phyloP scores from a whole-genome alignment of 2,329 filamentous ascomycete genomes.

The Aspergillus sp. region DNA sequence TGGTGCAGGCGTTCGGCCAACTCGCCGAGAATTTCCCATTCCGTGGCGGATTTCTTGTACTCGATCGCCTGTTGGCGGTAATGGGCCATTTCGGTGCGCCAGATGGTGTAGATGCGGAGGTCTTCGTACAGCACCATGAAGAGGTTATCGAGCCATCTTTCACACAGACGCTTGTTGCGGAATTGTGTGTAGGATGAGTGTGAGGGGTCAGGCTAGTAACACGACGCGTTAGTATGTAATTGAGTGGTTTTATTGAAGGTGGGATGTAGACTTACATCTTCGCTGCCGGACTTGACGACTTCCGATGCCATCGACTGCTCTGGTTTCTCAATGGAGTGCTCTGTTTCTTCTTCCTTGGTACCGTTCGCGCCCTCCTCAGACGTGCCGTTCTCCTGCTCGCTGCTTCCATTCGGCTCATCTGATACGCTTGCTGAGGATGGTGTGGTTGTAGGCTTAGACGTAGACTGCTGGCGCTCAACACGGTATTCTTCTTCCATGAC shows the following conservation, averaged over 20 bases:
- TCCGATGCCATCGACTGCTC: slow-evolving; percentile 75
- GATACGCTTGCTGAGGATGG: slow-evolving; percentile 30
- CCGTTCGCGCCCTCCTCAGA: slow-evolving; percentile 20
- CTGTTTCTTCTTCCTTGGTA: slow-evolving; percentile 27
- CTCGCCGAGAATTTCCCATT: slow-evolving; percentile 96
- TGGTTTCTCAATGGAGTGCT: slow-evolving; percentile 69
- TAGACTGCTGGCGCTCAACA: slow-evolving; percentile 60
- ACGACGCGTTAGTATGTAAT: background rate
- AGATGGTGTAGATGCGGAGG: slow-evolving; percentile 96
- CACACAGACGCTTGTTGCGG: slow-evolving; percentile 94
- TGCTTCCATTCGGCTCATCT: slow-evolving; percentile 40
- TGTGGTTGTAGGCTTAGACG: slow-evolving; percentile 19
- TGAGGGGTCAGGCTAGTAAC: slow-evolving; percentile 58
- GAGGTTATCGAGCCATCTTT: slow-evolving; percentile 95
- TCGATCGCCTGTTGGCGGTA: slow-evolving; percentile 90
- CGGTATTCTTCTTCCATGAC: slow-evolving; percentile 99
- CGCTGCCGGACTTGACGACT: slow-evolving; percentile 72
- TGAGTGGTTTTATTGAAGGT: background rate
- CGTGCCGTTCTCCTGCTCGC: slow-evolving; percentile 28
- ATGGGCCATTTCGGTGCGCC: slow-evolving; percentile 96
- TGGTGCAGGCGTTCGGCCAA: slow-evolving; percentile 92
- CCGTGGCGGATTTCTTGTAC: slow-evolving; percentile 94
- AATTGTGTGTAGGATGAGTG: slow-evolving; percentile 82
- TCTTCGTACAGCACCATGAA: slow-evolving; percentile 99
- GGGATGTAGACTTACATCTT: slow-evolving; percentile 58